These are phyloP conservation scores for Rhytidiadelphus loreus DNA, from an alignment of 225 moss, liverwort and hornwort genomes.

Conservation along the genomic window DNA sequence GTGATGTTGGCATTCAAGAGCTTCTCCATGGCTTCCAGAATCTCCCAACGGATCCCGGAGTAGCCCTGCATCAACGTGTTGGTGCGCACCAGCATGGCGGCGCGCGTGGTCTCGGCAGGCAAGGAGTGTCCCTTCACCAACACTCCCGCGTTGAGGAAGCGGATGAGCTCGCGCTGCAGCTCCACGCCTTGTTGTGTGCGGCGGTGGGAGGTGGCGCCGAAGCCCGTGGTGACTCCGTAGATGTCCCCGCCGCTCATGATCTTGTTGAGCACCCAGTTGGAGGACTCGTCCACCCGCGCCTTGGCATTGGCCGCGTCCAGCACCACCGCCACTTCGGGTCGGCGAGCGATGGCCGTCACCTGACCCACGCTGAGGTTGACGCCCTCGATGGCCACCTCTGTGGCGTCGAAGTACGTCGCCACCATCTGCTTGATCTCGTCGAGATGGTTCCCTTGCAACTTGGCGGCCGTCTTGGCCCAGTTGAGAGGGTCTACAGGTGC, in stretches of 20 bases:
- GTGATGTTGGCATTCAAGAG: conserved; percentile 41
- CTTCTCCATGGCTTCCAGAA: conserved; percentile 25
- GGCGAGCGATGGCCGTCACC: background rate
- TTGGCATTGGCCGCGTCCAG: conserved; percentile 11
- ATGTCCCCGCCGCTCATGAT: background rate
- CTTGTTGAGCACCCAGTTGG: background rate
- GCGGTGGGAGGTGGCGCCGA: conserved; percentile 19
- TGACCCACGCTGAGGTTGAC: background rate
- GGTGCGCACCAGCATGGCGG: conserved; percentile 30
- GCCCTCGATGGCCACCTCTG: background rate
- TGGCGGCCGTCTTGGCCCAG: background rate
- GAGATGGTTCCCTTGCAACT: background rate
- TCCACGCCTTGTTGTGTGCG: conserved; percentile 16
- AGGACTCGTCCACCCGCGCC: conserved; percentile 1
- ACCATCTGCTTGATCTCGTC: background rate
- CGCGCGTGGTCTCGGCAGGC: conserved; percentile 3
- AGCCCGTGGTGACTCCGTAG: background rate
- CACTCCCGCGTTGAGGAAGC: conserved; percentile 21
- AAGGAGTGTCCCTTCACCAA: background rate
- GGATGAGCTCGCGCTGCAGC: conserved; percentile 25
- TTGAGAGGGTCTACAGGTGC: background rate
- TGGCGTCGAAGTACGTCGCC: background rate
- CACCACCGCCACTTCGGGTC: background rate
- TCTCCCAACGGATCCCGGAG: conserved; percentile 36
- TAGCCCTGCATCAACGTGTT: conserved; percentile 34